These are phyloP conservation scores for Ophiosphaerella narmari DNA, from an alignment of 2,329 filamentous ascomycete species.

Conservation along the genomic window DNA sequence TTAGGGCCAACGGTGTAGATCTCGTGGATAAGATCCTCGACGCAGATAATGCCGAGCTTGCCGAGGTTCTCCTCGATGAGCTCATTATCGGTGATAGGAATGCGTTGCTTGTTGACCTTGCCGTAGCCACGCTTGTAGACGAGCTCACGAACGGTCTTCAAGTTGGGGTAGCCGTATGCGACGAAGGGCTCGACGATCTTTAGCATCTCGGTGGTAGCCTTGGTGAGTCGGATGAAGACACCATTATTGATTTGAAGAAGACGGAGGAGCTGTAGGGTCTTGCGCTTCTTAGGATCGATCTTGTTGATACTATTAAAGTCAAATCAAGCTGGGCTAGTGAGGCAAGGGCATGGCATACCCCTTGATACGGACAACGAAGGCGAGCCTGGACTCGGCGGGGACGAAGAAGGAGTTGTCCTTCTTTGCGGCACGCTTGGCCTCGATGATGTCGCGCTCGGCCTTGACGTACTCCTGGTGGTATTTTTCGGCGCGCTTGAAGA, in stretches of 20 bases:
- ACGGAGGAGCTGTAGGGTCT: conserved; percentile 99
- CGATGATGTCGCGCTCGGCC: conserved; percentile 94
- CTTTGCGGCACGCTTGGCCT: conserved; percentile 87
- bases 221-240: conserved; percentile 96
- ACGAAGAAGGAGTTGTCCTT: conserved; percentile 93
- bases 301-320: conserved; percentile 88
- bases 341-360: conserved; percentile 59
- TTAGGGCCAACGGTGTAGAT: conserved; percentile 97
- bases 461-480: conserved; percentile 99
- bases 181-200: conserved; percentile 98
- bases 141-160: conserved; percentile 98
- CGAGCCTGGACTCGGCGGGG: conserved; percentile 92
- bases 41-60: conserved; percentile 93
- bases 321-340: background rate
- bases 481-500: conserved; percentile 99
- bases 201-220: conserved; percentile 97
- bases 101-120: conserved; percentile 98
- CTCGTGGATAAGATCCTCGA: conserved; percentile 99
- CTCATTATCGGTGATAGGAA: conserved; percentile 94
- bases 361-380: conserved; percentile 99
- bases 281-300: conserved; percentile 99
- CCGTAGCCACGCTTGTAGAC: conserved; percentile 98
- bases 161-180: conserved; percentile 99
- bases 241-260: conserved; percentile 99
- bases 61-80: conserved; percentile 96